Evolutionary conservation across 495 filamentous ascomycete genomes (phyloP), one percentile per base, ranked within the genome.

Genomic region (Friedmanniomyces endolithicus): DNA sequence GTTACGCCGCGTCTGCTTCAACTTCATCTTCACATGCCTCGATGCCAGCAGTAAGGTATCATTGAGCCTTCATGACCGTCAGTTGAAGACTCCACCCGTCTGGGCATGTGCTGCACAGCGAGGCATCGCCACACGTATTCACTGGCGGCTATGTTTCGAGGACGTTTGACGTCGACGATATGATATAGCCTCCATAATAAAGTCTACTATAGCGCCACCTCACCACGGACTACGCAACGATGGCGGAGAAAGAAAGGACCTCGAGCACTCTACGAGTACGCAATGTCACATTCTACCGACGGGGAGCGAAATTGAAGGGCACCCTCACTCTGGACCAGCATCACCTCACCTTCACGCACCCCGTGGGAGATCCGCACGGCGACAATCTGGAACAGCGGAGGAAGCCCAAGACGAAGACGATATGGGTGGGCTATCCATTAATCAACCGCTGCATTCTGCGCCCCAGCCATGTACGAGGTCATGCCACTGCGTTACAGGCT

Each of bases 361-460:
- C 37, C 20, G 24, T 33, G 14, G 54, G 40, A 17, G 54, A 56
- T 14, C 1, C 19, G 16, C 25, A 39, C 4, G 23, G 20, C 11
- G 49, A 24, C 49, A 20, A 52, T 17, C 8, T 7, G 40, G 35
- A 29, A 8, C 19, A 39, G 49, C 19, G 33, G 17, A 8, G 49
- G 22, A 57, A 58, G 40, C 19, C 43, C 7, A 25, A 33, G 24
- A 40, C 81, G n/a, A 82, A 79, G 65, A 85, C 94, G 65, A 76
- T 85, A 50, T 96, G 90, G 87, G 85, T 98, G 51, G 87, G 90
- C 16, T 98, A 94, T 66, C 90, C 88, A 27, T 87, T 96, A 63
- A 88, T 97, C 64, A 75, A 80, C 11, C 79, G 79, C 58, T 89
- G 86, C 64, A 80, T 77, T 19, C 75, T 87, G 43, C 76, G 85